phyloP scores from a whole-genome alignment of 2,329 filamentous ascomycete genomes.

The Colletotrichum tropicicola region DNA sequence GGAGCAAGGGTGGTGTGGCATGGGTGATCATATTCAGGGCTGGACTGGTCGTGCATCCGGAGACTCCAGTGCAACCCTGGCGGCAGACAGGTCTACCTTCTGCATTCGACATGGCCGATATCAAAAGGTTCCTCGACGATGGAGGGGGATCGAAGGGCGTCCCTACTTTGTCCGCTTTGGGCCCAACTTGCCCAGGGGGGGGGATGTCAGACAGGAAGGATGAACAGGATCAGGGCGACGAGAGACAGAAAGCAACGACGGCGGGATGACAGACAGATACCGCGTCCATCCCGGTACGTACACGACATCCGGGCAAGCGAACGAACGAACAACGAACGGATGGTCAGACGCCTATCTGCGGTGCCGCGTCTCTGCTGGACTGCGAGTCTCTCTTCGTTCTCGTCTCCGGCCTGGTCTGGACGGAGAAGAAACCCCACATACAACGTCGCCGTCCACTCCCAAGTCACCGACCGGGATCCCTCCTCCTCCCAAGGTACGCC shows the following conservation, averaged over 20 bases:
- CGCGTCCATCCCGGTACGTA: background rate
- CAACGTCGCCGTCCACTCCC: no score
- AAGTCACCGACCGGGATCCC: background rate
- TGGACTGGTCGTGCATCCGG: constrained; percentile 12
- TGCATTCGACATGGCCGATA: constrained; percentile 28
- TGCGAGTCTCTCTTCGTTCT: no score
- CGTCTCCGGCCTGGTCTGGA: no score
- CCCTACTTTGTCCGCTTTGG: background rate
- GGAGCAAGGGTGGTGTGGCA: constrained; percentile 11
- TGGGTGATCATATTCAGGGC: constrained; percentile 20
- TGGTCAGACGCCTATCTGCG: no score
- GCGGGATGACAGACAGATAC: background rate
- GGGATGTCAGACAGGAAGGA: background rate
- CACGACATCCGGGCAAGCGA: background rate
- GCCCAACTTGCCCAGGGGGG: background rate
- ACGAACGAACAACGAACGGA: no score
- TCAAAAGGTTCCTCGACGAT: constrained; percentile 17
- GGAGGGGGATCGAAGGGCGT: background rate
- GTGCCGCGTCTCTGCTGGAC: no score
- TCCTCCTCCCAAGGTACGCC: background rate
- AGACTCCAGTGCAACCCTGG: constrained; percentile 14
- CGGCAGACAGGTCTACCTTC: constrained; percentile 16
- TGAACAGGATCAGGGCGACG: background rate
- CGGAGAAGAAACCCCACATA: no score
- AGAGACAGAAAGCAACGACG: background rate